A percentile compares a stretch with the other conserved stretches of the same genome.
phyloP scores from a whole-genome alignment of 176 grass and related monocot species.

The Canna indica region DNA sequence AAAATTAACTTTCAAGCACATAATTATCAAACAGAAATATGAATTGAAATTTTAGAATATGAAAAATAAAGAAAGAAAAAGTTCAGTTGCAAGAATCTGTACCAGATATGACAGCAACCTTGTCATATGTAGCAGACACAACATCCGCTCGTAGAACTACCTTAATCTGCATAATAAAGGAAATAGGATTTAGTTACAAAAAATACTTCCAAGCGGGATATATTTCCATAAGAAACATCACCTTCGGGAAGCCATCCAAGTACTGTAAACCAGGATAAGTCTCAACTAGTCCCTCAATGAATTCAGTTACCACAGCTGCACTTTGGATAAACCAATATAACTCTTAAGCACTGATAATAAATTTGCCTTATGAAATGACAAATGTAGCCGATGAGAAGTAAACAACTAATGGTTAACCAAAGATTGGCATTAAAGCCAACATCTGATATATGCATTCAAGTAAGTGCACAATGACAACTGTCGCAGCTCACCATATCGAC shows the following conservation, averaged over 20 bases:
- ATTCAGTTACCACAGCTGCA: conserved; percentile 92
- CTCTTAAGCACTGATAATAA: not conserved
- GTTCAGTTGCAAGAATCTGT: not conserved
- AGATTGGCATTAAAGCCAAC: not conserved
- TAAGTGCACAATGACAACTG: not conserved
- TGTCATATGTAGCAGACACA: conserved; percentile 38
- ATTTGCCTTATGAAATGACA: not conserved
- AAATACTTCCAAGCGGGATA: not conserved
- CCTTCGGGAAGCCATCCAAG: conserved; percentile 90
- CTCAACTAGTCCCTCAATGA: conserved; percentile 95
- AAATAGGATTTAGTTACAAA: conserved; percentile 15
- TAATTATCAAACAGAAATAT: not conserved
- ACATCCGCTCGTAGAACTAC: conserved; percentile 97
- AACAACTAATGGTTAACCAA: not conserved
- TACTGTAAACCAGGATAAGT: conserved; percentile 94
- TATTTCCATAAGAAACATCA: conserved; percentile 20
- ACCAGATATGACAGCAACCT: conserved; percentile 98
- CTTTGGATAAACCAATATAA: conserved; percentile 2
- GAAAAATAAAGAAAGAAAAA: conserved; percentile 6
- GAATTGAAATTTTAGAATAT: not conserved
- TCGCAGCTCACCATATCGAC: not conserved
- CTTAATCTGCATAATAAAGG: conserved; percentile 64
- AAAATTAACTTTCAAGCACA: not conserved
- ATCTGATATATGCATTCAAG: not conserved
- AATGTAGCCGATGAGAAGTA: too few species aligned